Percentiles rank a stretch among this genome's conserved stretches.
Conservation (phyloP, 2,329 filamentous ascomycete genomes). For the Colletotrichum salicis region DNA sequence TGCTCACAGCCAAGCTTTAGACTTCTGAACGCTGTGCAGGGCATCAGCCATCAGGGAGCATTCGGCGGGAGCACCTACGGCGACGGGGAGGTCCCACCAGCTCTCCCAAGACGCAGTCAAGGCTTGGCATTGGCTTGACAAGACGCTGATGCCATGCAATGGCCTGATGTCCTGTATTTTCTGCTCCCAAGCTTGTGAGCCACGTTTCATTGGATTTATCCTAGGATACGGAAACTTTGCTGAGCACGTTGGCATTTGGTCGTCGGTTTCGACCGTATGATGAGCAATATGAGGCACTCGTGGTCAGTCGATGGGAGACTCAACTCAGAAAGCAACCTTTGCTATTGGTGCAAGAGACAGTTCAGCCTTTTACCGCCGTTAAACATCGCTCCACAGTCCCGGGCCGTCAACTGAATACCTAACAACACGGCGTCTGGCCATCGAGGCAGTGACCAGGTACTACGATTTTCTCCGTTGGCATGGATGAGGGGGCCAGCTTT, state of each 20-base stretch:
- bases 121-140: constrained; percentile 20
- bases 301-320: background rate
- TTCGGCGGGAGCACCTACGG: background rate
- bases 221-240: background rate
- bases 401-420: background rate
- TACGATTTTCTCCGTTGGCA: constrained; percentile 13
- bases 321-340: background rate
- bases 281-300: background rate
- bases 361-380: background rate
- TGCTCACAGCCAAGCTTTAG: constrained; percentile 4
- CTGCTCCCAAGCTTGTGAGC: background rate
- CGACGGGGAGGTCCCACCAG: constrained; percentile 7
- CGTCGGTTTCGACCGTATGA: background rate
- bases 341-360: background rate
- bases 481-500: constrained; percentile 3
- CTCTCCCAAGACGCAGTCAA: constrained; percentile 2
- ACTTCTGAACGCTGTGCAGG: background rate
- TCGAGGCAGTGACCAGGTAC: background rate
- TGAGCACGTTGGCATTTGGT: background rate
- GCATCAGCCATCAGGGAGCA: background rate
- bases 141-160: constrained; percentile 8
- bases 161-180: constrained; percentile 15
- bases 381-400: background rate
- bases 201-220: constrained; percentile 10
- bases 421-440: background rate